Conservation (phyloP, 495 filamentous ascomycete genomes). For the Penicillium atrosanguineum region DNA sequence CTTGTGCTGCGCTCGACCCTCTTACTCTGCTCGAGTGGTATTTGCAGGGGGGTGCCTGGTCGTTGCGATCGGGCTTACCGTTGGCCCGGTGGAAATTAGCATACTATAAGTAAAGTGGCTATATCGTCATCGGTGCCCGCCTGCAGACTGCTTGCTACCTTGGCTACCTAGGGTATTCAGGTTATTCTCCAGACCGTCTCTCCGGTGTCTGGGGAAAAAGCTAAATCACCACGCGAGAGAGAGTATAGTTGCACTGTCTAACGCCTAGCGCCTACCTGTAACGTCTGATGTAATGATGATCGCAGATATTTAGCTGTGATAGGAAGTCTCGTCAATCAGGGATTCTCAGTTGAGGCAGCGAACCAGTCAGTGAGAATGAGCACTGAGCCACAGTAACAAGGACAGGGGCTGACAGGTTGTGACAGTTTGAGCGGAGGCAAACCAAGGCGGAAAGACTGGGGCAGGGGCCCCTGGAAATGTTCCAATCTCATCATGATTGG, state of each 20-base stretch:
- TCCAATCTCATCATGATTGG: conserved; percentile 13
- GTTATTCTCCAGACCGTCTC: background rate
- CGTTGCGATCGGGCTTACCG: background rate
- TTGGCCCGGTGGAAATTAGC: background rate
- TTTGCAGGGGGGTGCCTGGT: conserved; percentile 6
- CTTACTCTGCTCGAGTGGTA: background rate
- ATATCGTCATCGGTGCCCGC: background rate
- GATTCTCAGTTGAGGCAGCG: conserved; percentile 8
- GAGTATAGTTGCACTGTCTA: conserved; percentile 12
- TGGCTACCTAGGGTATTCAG: background rate
- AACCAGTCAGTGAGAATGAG: conserved; percentile 1
- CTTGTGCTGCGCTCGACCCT: conserved; percentile 6
- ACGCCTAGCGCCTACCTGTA: background rate
- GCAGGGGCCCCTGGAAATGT: background rate
- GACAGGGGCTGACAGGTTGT: conserved; percentile 11
- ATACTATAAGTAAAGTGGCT: background rate
- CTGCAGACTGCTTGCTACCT: background rate
- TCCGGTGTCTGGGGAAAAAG: background rate
- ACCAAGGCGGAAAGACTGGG: conserved; percentile 3
- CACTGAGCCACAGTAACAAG: conserved; percentile 5
- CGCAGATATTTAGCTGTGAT: background rate
- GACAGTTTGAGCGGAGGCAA: conserved; percentile 17
- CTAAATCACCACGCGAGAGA: background rate
- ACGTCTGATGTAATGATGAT: conserved; percentile 30
- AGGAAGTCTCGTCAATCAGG: background rate